Conservation (phyloP, 176 grass and related monocot genomes). For the Oryza officinalis region DNA sequence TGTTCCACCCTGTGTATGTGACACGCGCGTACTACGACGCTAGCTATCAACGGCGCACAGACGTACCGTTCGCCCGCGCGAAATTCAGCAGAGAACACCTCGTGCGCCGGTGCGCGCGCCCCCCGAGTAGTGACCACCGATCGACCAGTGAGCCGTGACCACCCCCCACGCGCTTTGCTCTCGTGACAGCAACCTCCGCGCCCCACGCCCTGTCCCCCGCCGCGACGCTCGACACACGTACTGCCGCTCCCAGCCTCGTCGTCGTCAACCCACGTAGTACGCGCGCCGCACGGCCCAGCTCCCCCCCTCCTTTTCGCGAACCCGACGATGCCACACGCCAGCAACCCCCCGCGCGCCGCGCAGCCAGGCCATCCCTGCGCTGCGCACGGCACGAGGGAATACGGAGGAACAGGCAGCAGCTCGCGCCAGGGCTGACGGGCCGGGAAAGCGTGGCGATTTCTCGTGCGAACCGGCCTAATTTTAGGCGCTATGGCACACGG, state of each 20-base stretch:
- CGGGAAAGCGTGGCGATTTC: background rate
- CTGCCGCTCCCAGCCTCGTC: background rate
- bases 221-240: background rate
- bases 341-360: background rate
- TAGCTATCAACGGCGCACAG: no score
- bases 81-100: background rate
- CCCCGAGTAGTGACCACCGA: no score
- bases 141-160: no score
- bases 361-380: background rate
- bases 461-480: background rate
- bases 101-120: background rate
- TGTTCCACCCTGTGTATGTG: no score
- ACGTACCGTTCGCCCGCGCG: no score
- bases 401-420: no score
- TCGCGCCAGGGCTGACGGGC: background rate
- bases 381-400: background rate
- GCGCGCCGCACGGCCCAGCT: background rate
- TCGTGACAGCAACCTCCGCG: conserved; percentile 6
- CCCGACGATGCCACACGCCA: background rate
- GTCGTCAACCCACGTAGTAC: no score
- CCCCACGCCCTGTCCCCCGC: background rate
- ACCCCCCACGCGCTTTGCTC: background rate
- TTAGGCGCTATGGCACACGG: background rate
- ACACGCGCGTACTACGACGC: no score
- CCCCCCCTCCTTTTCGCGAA: background rate